Evolutionary conservation across 805 yeast genomes (phyloP).

Genomic region (Ogataea trehaloabstinens): DNA sequence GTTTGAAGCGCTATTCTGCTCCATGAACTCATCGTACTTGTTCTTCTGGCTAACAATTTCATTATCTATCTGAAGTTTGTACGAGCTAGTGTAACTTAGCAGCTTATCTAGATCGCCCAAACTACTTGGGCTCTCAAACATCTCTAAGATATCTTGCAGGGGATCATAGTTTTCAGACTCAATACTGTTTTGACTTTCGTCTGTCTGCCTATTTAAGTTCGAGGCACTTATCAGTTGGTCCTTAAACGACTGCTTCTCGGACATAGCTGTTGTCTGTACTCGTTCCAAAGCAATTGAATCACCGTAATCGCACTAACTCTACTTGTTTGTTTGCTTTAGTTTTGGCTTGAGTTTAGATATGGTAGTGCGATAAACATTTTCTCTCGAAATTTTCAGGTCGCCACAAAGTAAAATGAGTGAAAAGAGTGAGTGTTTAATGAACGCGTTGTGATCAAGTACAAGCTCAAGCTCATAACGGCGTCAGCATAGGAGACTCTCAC

Average conservation of each 20-base stretch:
- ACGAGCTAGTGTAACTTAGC: slow-evolving; percentile 46
- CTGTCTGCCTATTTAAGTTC: slow-evolving; percentile 5
- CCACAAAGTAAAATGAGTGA: too few species aligned
- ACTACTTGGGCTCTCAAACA: slow-evolving; percentile 51
- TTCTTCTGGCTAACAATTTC: slow-evolving; percentile 41
- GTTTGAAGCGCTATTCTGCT: slow-evolving; percentile 19
- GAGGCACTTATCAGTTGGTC: slow-evolving; percentile 26
- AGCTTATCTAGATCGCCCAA: slow-evolving; percentile 51
- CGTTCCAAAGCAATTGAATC: too few species aligned
- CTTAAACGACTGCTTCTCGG: slow-evolving; percentile 19
- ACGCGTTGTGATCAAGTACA: too few species aligned
- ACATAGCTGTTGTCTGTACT: too few species aligned
- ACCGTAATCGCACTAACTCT: too few species aligned
- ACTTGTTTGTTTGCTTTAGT: too few species aligned
- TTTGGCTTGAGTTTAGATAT: too few species aligned
- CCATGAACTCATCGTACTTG: slow-evolving; percentile 30
- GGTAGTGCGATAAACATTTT: too few species aligned
- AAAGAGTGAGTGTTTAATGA: too few species aligned
- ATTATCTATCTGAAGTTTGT: slow-evolving; percentile 47
- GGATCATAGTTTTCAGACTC: slow-evolving; percentile 51
- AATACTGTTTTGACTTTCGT: slow-evolving; percentile 16
- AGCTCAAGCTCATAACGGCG: too few species aligned
- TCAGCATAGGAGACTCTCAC: too few species aligned
- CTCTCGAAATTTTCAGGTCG: too few species aligned
- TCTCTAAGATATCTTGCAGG: slow-evolving; percentile 44